Conservation (phyloP, 345 rosid genomes). For the Erodium maritimum region DNA sequence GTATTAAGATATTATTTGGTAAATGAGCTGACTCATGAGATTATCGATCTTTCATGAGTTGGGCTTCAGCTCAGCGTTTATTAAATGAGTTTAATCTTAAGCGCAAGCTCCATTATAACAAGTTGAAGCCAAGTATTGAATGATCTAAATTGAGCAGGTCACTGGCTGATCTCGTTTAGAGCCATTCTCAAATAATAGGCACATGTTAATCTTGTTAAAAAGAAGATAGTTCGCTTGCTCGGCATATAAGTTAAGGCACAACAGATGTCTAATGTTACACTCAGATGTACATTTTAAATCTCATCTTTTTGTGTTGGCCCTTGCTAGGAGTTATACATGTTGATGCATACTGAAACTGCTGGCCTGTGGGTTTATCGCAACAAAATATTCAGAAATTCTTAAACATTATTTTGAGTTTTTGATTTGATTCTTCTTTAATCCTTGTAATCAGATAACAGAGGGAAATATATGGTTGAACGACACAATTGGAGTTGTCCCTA, state of each 20-base stretch:
- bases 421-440: neutral
- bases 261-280: neutral
- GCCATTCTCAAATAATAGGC: neutral
- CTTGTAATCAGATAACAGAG: constrained; percentile 54
- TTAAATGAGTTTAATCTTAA: no score
- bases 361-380: neutral
- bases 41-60: no score
- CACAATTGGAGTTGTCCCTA: constrained; percentile 80
- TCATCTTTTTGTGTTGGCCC: neutral
- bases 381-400: neutral
- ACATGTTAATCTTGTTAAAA: neutral
- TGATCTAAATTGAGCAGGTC: no score
- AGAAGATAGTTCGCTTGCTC: neutral
- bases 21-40: no score
- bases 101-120: no score
- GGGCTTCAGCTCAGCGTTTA: no score
- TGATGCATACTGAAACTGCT: neutral
- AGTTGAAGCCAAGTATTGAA: no score
- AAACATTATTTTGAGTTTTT: neutral
- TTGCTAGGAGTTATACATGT: neutral
- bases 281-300: neutral
- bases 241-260: no score
- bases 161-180: no score
- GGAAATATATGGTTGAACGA: constrained; percentile 96
- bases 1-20: no score